Evolutionary conservation across 2,329 filamentous ascomycete genomes (phyloP).

Genomic region (Nectriaceae sp.): DNA sequence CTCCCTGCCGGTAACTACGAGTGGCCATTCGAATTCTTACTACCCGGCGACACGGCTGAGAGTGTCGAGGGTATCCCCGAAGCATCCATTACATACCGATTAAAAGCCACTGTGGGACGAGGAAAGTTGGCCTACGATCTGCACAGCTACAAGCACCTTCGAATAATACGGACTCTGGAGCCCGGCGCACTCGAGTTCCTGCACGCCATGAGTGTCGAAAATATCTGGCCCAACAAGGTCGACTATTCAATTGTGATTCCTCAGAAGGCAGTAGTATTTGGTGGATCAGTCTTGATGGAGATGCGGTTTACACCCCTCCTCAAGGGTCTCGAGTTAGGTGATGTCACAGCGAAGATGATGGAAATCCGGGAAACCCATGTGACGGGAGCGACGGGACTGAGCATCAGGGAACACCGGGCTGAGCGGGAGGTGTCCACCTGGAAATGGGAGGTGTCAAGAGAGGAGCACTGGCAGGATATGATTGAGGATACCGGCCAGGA

Average conservation of each 20-base stretch:
- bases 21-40: constrained; percentile 74
- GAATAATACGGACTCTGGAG: constrained; percentile 77
- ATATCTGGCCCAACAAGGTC: constrained; percentile 97
- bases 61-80: constrained; percentile 88
- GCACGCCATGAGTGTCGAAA: constrained; percentile 93
- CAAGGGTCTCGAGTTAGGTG: constrained; percentile 85
- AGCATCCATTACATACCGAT: constrained; percentile 83
- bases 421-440: constrained; percentile 65
- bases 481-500: constrained; percentile 69
- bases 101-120: constrained; percentile 86
- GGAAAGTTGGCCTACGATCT: constrained; percentile 89
- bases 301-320: constrained; percentile 86
- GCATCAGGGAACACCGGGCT: constrained; percentile 59
- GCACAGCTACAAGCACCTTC: constrained; percentile 74
- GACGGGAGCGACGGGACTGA: constrained; percentile 46
- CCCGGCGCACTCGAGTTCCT: constrained; percentile 75
- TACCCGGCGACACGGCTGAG: constrained; percentile 76
- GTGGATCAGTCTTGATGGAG: constrained; percentile 80
- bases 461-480: constrained; percentile 69
- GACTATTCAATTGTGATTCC: constrained; percentile 94
- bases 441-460: constrained; percentile 55
- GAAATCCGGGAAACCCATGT: constrained; percentile 73
- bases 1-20: constrained; percentile 78
- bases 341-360: constrained; percentile 76
- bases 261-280: constrained; percentile 92